These are phyloP conservation scores for Aethionema arabicum DNA, from an alignment of 345 rosid species.

Conservation along the genomic window DNA sequence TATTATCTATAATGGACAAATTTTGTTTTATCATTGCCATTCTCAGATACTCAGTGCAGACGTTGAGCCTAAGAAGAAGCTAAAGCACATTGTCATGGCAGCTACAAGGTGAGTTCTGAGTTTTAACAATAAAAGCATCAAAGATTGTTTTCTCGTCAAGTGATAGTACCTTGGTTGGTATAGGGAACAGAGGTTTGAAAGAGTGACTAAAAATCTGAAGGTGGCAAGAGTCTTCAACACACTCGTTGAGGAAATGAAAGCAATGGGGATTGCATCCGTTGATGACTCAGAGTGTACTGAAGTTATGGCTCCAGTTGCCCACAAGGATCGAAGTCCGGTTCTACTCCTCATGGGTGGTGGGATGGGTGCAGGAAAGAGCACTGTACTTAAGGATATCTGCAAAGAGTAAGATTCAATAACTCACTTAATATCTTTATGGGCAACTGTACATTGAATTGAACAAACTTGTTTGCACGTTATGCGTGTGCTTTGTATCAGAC, in stretches of 20 bases:
- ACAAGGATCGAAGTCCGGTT: conserved; percentile 81
- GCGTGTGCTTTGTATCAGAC: conserved; percentile 43
- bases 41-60: conserved; percentile 66
- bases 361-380: conserved; percentile 99
- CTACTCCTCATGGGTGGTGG: conserved; percentile 98
- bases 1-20: background rate
- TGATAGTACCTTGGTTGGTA: conserved; percentile 22
- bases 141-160: background rate
- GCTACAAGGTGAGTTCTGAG: conserved; percentile 66
- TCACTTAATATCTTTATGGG: conserved; percentile 5
- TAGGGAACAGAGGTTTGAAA: conserved; percentile 87
- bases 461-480: background rate
- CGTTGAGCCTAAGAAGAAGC: conserved; percentile 73
- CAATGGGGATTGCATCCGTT: conserved; percentile 58
- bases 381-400: conserved; percentile 88
- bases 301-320: conserved; percentile 93
- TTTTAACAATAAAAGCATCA: background rate
- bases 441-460: conserved; percentile 4
- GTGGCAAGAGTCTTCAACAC: conserved; percentile 77
- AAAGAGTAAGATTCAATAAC: conserved; percentile 53
- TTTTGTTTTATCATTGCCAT: background rate
- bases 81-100: conserved; percentile 76
- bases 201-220: conserved; percentile 71
- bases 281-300: conserved; percentile 72
- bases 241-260: conserved; percentile 88